Evolutionary conservation across 352 stramenopile genomes (phyloP).

Genomic region (Pythium aquatile): DNA sequence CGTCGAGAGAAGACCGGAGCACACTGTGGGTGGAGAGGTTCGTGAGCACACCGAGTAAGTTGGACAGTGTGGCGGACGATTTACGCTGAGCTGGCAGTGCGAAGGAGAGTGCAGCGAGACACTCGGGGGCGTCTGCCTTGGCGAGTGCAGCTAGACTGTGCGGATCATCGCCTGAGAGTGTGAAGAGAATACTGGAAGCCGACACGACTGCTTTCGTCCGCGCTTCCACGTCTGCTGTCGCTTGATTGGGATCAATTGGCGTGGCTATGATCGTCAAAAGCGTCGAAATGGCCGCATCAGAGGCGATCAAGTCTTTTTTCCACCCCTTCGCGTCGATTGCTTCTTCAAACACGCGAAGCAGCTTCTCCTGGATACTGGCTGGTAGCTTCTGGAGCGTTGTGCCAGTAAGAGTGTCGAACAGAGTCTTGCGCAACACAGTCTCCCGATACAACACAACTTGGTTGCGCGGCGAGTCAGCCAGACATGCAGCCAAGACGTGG

Average conservation of each 20-base stretch:
- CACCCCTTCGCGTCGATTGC: constrained; percentile 57
- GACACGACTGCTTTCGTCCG: constrained; percentile 14
- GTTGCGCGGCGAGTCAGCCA: constrained; percentile 45
- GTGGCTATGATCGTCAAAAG: constrained; percentile 6
- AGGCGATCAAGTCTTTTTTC: constrained; percentile 35
- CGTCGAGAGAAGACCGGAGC: constrained; percentile 23
- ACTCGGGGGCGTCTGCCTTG: constrained; percentile 2
- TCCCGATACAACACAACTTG: constrained; percentile 57
- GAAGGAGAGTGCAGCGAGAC: constrained; percentile 16
- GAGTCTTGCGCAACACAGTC: constrained; percentile 25
- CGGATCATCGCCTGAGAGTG: constrained; percentile 41
- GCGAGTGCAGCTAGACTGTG: constrained; percentile 29
- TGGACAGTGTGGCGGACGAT: constrained; percentile 18
- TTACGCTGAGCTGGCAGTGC: constrained; percentile 11
- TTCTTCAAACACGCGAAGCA: constrained; percentile 47
- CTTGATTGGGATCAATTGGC: not conserved
- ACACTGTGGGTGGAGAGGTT: constrained; percentile 51
- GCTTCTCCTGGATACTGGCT: constrained; percentile 28
- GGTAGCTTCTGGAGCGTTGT: constrained; percentile 4
- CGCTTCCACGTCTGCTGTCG: not conserved
- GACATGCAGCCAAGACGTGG: constrained; percentile 36
- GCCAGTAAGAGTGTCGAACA: not conserved
- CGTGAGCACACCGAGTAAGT: constrained; percentile 52
- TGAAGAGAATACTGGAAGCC: constrained; percentile 52
- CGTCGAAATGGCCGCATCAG: not conserved